Conservation (phyloP, 176 grass and related monocot genomes). For the Cenchrus purpureus region DNA sequence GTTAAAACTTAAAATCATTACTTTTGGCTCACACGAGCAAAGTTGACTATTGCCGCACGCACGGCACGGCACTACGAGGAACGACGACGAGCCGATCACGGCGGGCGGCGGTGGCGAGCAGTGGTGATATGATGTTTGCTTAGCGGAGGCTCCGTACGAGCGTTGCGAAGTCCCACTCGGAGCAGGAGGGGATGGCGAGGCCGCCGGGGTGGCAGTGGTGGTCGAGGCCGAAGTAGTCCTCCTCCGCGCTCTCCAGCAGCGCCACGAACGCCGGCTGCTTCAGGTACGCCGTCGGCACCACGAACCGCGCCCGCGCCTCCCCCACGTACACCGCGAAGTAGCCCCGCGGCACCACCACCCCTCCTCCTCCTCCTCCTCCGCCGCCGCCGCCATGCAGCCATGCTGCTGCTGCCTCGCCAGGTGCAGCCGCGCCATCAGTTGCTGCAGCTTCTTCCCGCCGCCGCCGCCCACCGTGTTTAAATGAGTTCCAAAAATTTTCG, state of each 20-base stretch:
- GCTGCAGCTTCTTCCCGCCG: slow-evolving; percentile 40
- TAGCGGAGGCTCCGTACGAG: slow-evolving; percentile 23
- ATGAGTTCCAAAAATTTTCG: no score
- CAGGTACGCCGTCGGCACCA: slow-evolving; percentile 57
- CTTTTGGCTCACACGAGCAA: no score
- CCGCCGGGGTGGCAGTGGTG: slow-evolving; percentile 40
- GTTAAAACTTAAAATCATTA: neutral
- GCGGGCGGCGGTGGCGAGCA: no score
- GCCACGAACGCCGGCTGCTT: slow-evolving; percentile 57
- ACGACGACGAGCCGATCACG: no score
- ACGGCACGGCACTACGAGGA: no score
- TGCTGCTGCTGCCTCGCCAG: slow-evolving; percentile 5
- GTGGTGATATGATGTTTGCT: neutral
- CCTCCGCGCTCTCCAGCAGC: slow-evolving; percentile 58
- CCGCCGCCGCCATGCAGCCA: neutral
- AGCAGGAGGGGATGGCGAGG: slow-evolving; percentile 50
- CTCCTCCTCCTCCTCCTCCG: no score
- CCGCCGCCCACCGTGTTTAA: no score
- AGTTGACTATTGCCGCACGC: no score
- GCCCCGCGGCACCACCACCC: slow-evolving; percentile 47
- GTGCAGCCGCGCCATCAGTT: slow-evolving; percentile 49
- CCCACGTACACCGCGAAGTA: slow-evolving; percentile 65
- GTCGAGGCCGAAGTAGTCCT: slow-evolving; percentile 64
- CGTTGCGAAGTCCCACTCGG: slow-evolving; percentile 44
- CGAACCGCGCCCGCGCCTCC: slow-evolving; percentile 46